Evolutionary conservation across 352 stramenopile species (phyloP).

Genomic region (Pythium apleroticum): DNA sequence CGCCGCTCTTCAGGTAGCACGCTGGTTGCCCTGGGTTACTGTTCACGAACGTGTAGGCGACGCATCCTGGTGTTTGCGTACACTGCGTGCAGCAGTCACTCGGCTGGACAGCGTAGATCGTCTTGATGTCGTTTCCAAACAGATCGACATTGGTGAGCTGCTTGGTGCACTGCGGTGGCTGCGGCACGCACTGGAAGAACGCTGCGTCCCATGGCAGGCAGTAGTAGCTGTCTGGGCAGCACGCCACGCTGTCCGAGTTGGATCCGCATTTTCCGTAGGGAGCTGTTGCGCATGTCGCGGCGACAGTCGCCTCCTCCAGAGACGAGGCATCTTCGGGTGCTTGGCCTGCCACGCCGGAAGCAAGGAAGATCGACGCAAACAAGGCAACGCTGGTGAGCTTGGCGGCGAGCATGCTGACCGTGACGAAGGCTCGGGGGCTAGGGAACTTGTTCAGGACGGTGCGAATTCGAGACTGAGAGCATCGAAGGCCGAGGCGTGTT

Average conservation of each 20-base stretch:
- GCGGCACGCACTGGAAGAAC: slow-evolving; percentile 46
- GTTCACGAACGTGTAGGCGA: slow-evolving; percentile 45
- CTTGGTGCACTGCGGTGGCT: slow-evolving; percentile 33
- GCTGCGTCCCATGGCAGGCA: slow-evolving; percentile 46
- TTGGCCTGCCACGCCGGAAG: not conserved
- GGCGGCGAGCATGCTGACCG: not conserved
- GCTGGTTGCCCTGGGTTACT: slow-evolving; percentile 32
- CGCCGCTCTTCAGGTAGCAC: slow-evolving; percentile 39
- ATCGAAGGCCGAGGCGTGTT: not conserved
- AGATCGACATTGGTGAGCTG: slow-evolving; percentile 45
- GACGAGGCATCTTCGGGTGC: not conserved
- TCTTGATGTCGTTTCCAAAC: slow-evolving; percentile 42
- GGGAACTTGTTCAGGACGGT: not conserved
- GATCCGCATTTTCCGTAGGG: slow-evolving; percentile 29
- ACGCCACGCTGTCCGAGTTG: slow-evolving; percentile 24
- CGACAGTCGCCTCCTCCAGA: too few relatives aligned
- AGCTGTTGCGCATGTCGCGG: slow-evolving; percentile 22
- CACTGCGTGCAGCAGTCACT: slow-evolving; percentile 35
- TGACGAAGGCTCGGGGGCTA: not conserved
- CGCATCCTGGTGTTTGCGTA: slow-evolving; percentile 28
- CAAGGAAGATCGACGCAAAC: not conserved
- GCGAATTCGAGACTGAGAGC: not conserved
- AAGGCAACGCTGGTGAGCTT: not conserved
- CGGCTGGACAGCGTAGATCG: slow-evolving; percentile 29
- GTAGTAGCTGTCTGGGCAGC: slow-evolving; percentile 42